Base-by-base conservation (phyloP, 2,329 filamentous ascomycete species). In the Alternaria brassicicola region DNA sequence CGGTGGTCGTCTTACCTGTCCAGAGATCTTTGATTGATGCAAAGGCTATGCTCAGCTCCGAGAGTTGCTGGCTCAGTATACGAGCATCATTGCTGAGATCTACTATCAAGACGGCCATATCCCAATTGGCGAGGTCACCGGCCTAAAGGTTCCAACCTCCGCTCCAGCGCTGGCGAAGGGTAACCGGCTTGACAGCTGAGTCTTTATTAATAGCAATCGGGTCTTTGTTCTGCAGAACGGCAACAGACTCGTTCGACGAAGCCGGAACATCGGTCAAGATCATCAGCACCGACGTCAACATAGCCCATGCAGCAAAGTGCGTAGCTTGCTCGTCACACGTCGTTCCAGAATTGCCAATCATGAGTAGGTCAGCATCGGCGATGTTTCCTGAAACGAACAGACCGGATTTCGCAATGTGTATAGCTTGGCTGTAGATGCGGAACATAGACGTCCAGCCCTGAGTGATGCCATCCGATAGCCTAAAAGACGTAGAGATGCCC, bases 201-300 rank as follows among this genome's bases (percentile, higher is more conserved):
- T 67, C 65, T 36, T 67, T 63, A 41, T 66, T 67, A 35, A 67
- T 66, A 4, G 63, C 58, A 33, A 67, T 59, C 36, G 66, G 49
- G n/a, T 66, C 65, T 6, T 58, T 62, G 53, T 67, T 67, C n/a
- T 67, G 65, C 13, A 67, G 51, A 13, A 67, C 52, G 17, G 64
- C 60, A 17, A 66, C 61, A 6, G 61, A 19, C 2, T 57, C 55
- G 6, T 52, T 41, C 0, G 65, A 67, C 23, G 66, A 30, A 30
- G 59, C 53, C 1, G 61, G 12, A 2, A 67, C 51, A 13, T 67
- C 61, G 8, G 65, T 66, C 1, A 63, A 66, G 17, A 67, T 62
- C 63, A 67, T 66, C 8, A 67, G 61, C 23, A 63, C 65, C 8
- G 65, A 66, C 48, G 66, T 67, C 13, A 67, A 48, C 65, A 67